Evolutionary conservation across 1,284 basidiomycete species (phyloP).

Genomic region (Marasmius fiardii): DNA sequence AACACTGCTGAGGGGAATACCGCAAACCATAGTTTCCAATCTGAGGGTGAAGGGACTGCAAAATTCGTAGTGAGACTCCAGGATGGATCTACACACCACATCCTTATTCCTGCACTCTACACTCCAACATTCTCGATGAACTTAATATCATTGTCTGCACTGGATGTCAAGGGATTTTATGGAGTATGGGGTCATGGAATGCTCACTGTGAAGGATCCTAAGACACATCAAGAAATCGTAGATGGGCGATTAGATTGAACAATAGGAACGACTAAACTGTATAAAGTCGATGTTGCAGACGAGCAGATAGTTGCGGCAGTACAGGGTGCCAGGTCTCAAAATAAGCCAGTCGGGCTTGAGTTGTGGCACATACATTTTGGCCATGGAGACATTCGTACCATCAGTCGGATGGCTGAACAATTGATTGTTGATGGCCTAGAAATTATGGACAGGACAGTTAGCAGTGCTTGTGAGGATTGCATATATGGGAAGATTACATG

Average conservation of each 20-base stretch:
- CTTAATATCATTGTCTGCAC: neutral
- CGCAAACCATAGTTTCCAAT: neutral
- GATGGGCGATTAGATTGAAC: neutral
- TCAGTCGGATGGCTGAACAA: neutral
- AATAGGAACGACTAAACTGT: neutral
- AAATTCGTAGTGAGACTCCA: neutral
- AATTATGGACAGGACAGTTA: neutral
- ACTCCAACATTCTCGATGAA: neutral
- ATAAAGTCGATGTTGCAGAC: neutral
- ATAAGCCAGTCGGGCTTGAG: neutral
- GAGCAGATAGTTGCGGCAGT: neutral
- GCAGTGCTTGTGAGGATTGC: neutral
- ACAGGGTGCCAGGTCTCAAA: neutral
- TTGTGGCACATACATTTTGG: conserved; percentile 3
- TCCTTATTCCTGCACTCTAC: neutral
- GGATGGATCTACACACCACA: neutral
- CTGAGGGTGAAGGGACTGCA: neutral
- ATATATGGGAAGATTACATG: neutral
- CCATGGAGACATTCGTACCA: conserved; percentile 1
- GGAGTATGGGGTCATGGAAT: neutral
- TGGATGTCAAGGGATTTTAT: neutral
- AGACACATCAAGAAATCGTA: neutral
- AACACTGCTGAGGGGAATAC: neutral
- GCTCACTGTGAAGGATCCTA: neutral
- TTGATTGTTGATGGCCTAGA: neutral